Conservation (phyloP, 2,329 filamentous ascomycete species). For the Fusarium xylarioides region DNA sequence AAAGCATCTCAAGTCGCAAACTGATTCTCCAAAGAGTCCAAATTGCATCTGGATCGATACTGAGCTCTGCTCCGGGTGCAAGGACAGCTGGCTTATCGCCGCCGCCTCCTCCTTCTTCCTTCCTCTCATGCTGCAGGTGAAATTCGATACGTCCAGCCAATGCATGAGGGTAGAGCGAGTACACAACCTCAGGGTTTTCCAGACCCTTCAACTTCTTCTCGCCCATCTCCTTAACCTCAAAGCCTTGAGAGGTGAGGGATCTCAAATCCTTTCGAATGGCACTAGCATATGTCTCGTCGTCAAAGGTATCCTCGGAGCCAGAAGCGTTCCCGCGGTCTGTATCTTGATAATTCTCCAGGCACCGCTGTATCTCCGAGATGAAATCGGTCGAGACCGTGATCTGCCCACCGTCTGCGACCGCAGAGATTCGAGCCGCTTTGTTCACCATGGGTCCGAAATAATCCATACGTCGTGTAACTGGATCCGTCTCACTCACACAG, state of each 20-base stretch:
- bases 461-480: slow-evolving; percentile 97
- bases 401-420: slow-evolving; percentile 94
- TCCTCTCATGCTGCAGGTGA: slow-evolving; percentile 63
- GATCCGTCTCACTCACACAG: slow-evolving; percentile 94
- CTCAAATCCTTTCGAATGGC: slow-evolving; percentile 88
- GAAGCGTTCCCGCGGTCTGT: slow-evolving; percentile 75
- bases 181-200: slow-evolving; percentile 95
- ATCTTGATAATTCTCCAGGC: slow-evolving; percentile 88
- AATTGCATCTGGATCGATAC: slow-evolving; percentile 82
- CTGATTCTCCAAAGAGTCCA: slow-evolving; percentile 93
- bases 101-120: slow-evolving; percentile 53
- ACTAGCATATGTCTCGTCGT: slow-evolving; percentile 77
- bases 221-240: slow-evolving; percentile 95
- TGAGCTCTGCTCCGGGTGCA: slow-evolving; percentile 71
- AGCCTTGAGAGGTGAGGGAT: slow-evolving; percentile 88
- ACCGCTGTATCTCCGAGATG: slow-evolving; percentile 93
- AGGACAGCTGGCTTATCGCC: slow-evolving; percentile 69
- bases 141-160: slow-evolving; percentile 82
- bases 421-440: slow-evolving; percentile 91
- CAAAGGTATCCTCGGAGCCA: slow-evolving; percentile 73
- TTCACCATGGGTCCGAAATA: slow-evolving; percentile 99
- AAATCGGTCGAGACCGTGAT: slow-evolving; percentile 98
- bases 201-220: slow-evolving; percentile 96
- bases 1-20: slow-evolving; percentile 90
- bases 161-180: slow-evolving; percentile 92